Conservation (phyloP, 345 rosid species). For the Moricandia arvensis region DNA sequence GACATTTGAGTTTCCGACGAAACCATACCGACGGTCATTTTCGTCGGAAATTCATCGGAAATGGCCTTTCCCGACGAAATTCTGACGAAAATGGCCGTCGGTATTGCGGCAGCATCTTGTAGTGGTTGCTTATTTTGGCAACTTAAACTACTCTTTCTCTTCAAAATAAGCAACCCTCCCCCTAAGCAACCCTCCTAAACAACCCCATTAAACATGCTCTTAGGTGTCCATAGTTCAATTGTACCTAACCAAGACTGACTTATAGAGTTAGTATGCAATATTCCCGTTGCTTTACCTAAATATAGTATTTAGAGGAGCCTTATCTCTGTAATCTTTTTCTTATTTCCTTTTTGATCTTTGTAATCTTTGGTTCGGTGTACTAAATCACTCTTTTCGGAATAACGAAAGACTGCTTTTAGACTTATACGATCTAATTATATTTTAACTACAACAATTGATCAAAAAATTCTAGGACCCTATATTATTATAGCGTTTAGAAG, state of each 20-base stretch:
- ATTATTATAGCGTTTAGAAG: constrained; percentile 9
- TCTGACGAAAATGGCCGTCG: too few relatives aligned
- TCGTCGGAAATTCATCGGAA: too few relatives aligned
- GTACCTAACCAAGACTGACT: constrained; percentile 7
- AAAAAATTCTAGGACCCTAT: not conserved
- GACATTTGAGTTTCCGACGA: too few relatives aligned
- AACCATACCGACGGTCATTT: too few relatives aligned
- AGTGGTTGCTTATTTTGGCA: too few relatives aligned
- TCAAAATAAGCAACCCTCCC: too few relatives aligned
- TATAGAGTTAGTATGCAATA: constrained; percentile 4
- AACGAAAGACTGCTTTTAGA: constrained; percentile 15
- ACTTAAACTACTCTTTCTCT: too few relatives aligned
- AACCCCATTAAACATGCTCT: too few relatives aligned
- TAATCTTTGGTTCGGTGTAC: constrained; percentile 18
- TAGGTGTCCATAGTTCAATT: constrained; percentile 14
- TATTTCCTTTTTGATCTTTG: constrained; percentile 21
- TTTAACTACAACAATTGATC: not conserved
- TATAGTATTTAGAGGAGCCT: constrained; percentile 34
- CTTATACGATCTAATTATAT: constrained; percentile 5
- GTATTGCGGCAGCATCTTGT: too few relatives aligned
- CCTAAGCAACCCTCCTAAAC: too few relatives aligned
- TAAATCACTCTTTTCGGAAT: constrained; percentile 24
- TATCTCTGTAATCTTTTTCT: constrained; percentile 22
- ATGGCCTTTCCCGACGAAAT: too few relatives aligned
- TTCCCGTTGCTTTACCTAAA: constrained; percentile 30